Conservation (phyloP, 345 rosid species). For the Euclidium syriacum region DNA sequence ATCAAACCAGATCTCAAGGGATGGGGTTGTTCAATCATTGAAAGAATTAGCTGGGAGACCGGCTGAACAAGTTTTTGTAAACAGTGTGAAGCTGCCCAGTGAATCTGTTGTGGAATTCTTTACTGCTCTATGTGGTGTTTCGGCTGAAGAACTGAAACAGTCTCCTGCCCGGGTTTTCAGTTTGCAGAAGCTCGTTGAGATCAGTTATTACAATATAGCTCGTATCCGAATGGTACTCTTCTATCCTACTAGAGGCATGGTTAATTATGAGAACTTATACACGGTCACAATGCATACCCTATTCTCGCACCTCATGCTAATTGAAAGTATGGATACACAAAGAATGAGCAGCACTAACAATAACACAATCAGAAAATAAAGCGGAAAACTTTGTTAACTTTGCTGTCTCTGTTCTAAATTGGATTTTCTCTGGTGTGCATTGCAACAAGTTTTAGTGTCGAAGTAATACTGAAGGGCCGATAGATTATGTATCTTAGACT, state of each 20-base stretch:
- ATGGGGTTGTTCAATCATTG: slow-evolving; percentile 84
- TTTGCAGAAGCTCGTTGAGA: slow-evolving; percentile 98
- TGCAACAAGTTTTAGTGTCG: slow-evolving; percentile 10
- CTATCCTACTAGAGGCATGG: slow-evolving; percentile 10
- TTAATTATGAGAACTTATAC: slow-evolving; percentile 7
- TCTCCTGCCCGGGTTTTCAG: slow-evolving; percentile 98
- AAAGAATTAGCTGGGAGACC: slow-evolving; percentile 94
- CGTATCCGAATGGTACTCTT: slow-evolving; percentile 90
- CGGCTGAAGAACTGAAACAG: slow-evolving; percentile 96
- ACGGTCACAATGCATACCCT: background rate
- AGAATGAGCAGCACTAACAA: slow-evolving; percentile 2
- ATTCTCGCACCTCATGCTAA: slow-evolving; percentile 10
- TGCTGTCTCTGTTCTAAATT: background rate
- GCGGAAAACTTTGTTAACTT: background rate
- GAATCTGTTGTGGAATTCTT: slow-evolving; percentile 92
- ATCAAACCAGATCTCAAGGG: slow-evolving; percentile 97
- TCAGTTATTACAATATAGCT: slow-evolving; percentile 96
- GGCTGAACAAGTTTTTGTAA: slow-evolving; percentile 86
- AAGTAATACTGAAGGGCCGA: background rate
- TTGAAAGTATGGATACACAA: slow-evolving; percentile 14
- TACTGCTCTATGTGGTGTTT: slow-evolving; percentile 93
- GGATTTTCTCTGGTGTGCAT: slow-evolving; percentile 3
- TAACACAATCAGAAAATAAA: slow-evolving; percentile 8
- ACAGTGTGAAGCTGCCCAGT: slow-evolving; percentile 89
- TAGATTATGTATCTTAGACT: background rate